phyloP scores from a whole-genome alignment of 345 rosid genomes.

The Brassica rapa region DNA sequence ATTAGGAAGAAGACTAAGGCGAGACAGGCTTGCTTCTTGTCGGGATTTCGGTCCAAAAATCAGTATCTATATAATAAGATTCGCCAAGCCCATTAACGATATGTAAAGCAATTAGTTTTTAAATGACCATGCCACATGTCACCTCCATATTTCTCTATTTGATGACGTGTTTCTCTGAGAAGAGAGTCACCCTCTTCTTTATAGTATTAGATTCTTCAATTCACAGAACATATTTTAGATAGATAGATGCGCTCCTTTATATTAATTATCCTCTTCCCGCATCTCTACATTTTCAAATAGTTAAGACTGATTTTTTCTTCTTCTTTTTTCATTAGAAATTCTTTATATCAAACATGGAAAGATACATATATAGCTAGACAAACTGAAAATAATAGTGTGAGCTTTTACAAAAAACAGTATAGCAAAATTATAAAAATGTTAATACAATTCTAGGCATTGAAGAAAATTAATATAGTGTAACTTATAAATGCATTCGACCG shows the following conservation, averaged over 20 bases:
- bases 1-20: too few species aligned
- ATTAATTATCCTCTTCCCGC: not conserved
- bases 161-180: too few species aligned
- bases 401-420: not conserved
- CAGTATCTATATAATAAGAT: too few species aligned
- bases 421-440: not conserved
- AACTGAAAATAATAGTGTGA: not conserved
- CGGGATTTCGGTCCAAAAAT: too few species aligned
- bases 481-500: not conserved
- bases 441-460: not conserved
- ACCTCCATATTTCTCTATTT: too few species aligned
- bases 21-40: too few species aligned
- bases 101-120: too few species aligned
- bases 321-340: not conserved
- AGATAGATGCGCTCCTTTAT: constrained; percentile 5
- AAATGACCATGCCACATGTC: too few species aligned
- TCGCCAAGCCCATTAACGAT: too few species aligned
- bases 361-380: not conserved
- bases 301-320: not conserved
- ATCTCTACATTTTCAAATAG: not conserved
- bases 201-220: not conserved
- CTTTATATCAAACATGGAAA: not conserved
- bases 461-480: not conserved
- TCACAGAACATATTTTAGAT: constrained; percentile 1
- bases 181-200: too few species aligned